phyloP scores from a whole-genome alignment of 2,329 filamentous ascomycete genomes.

The Fusarium anthophilum region DNA sequence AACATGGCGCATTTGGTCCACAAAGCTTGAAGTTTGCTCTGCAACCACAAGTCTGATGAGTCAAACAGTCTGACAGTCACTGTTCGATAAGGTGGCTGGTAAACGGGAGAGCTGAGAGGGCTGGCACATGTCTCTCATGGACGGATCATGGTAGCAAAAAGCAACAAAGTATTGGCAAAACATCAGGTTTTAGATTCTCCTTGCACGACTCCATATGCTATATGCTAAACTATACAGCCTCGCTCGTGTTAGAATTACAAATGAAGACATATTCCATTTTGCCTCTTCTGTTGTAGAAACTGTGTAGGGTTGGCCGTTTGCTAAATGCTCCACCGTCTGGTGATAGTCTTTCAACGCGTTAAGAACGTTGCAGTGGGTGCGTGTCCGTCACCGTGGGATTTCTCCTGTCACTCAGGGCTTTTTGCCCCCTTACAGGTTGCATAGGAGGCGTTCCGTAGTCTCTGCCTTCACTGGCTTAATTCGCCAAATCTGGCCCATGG shows the following conservation, averaged over 20 bases:
- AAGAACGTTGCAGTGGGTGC: neutral
- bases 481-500: conserved; percentile 1
- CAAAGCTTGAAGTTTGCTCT: conserved; percentile 14
- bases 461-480: conserved; percentile 13
- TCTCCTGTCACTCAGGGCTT: conserved; percentile 13
- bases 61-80: conserved; percentile 10
- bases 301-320: conserved; percentile 6
- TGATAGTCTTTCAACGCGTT: neutral
- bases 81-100: conserved; percentile 9
- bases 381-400: conserved; percentile 22
- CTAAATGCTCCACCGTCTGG: conserved; percentile 17
- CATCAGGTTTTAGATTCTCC: conserved; percentile 22
- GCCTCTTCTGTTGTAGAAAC: conserved; percentile 9
- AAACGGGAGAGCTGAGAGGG: neutral
- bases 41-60: neutral
- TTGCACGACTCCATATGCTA: conserved; percentile 33
- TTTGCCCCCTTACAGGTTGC: conserved; percentile 42
- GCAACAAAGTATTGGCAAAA: conserved; percentile 16
- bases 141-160: neutral
- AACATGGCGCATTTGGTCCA: conserved; percentile 13
- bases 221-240: conserved; percentile 37
- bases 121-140: neutral
- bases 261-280: neutral
- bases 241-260: conserved; percentile 28
- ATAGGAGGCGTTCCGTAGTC: conserved; percentile 21